Base-by-base conservation (phyloP, 768 basidiomycete species). In the Boletellus emodensis region DNA sequence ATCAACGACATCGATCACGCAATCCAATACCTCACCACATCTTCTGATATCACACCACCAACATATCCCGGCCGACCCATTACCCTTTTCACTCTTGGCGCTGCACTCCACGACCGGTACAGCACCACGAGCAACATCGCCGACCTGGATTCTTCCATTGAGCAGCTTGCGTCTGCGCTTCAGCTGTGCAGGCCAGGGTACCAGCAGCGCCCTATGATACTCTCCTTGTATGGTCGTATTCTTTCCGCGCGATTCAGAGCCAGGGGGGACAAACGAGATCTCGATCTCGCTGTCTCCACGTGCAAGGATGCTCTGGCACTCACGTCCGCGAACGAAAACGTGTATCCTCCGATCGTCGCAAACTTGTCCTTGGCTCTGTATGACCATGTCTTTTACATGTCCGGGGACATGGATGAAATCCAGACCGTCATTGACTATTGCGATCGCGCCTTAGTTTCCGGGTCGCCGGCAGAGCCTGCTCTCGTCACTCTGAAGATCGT, bases 1-100 rank as follows among this genome's bases (percentile, higher is more conserved):
- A 28, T 44, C 32, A 32, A 44, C 11, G 64, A 68, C 44, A 55
- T 68, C 20, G 46, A 66, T 26, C 50, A 46, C 39, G 56, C 62
- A 13, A 62, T 70, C 40, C 49, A 44, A 36, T 56, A 53, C 30
- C 41, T 64, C 26, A 54, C 46, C 28, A 46, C 43, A 20, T 63
- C 59, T 14, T 50, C 51, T 14, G 37, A 37, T 12, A 63, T 64
- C 26, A 53, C 52, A 30, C 49, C 52, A 22, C 13, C n/a, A 3
- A 46, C 51, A 3, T 53, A 50, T 26, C 12, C 28, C 24, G 36
- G 52, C 24, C 52, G 52, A n/a, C 40, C 44, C 6, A 28, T 32
- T 39, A 56, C 64, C 35, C 51, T 61, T 35, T 15, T 45, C 30
- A 40, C 3, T 22, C 64, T 64, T 2, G 54, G 54, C 10, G 9